Base-by-base conservation (phyloP, 2,329 filamentous ascomycete genomes). In the Scopulariopsis brevicaulis region DNA sequence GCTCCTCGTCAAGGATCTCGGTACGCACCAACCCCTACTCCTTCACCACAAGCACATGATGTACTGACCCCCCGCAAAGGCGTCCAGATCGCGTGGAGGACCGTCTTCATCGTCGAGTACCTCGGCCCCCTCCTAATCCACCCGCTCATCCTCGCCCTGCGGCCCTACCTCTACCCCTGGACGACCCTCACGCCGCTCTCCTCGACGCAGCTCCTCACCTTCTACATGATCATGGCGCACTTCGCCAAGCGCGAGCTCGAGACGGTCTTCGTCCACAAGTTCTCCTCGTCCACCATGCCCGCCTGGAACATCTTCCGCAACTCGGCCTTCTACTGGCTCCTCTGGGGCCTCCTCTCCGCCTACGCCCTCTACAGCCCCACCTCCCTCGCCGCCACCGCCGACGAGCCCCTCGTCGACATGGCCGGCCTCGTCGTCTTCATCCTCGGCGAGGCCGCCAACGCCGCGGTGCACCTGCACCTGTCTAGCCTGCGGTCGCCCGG, bases 181-280 rank as follows among this genome's bases (percentile, higher is more conserved):
- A 68, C 68, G 63, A 68, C 75, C 65, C 69, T 71, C 66, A 67
- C 75, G 68, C 67, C 78, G 65, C 66, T 94, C 79, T 75, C 81
- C 68, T 69, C 74, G 77, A 78, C 82, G 2, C 94, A 99, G 73
- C 82, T 80, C 65, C 77, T 96, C 56, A 81, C 86, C 55, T 87
- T 91, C 69, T 74, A 75, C 60, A 82, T 96, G 70, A 83, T 96
- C 66, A 75, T 85, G 59, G 72, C 87, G 14, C 94, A 99, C 78
- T 99, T 96, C 73, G 64, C 89, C 69, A 99, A 99, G 81, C 91
- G 94, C 68, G 94, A 99, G 77, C 80, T 90, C 63, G 94, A 99
- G 77, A 97, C 94, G 0, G 69, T 96, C 61, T 96, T 94, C 70
- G 82, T 99, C 61, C 94, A 99, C 79, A 90, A 90, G 69, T 99